Conservation (phyloP, 805 yeast species). For the Candida maesae region DNA sequence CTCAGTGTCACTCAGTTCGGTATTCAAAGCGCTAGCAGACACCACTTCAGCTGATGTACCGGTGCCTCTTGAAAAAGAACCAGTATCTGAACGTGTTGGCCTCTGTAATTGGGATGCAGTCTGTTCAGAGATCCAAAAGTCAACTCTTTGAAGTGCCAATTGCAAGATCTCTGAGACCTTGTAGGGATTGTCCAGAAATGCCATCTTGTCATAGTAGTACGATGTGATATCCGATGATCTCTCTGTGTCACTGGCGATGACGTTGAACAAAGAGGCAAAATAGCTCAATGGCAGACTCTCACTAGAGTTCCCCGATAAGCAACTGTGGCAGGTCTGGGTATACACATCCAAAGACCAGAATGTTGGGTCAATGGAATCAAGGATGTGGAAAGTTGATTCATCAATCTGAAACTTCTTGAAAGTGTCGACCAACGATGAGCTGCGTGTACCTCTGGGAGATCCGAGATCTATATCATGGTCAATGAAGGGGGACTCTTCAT, state of each 20-base stretch:
- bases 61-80: background rate
- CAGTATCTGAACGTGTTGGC: background rate
- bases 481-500: too few species aligned
- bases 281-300: constrained; percentile 7
- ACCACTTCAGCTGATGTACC: too few species aligned
- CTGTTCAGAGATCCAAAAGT: background rate
- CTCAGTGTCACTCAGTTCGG: background rate
- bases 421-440: background rate
- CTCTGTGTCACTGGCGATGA: background rate
- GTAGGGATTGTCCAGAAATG: constrained; percentile 4
- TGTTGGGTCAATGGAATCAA: constrained; percentile 14
- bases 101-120: background rate
- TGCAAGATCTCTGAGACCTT: constrained; percentile 4
- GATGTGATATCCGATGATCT: background rate
- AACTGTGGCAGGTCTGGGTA: constrained; percentile 6
- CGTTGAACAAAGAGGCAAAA: constrained; percentile 6
- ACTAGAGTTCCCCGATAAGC: constrained; percentile 1
- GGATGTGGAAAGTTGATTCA: constrained; percentile 4
- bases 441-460: too few species aligned
- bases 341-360: constrained; percentile 14
- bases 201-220: constrained; percentile 10
- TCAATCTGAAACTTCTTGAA: constrained; percentile 1
- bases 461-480: too few species aligned
- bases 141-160: constrained; percentile 3
- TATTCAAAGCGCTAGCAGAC: too few species aligned